Base-by-base conservation (phyloP, 371 early-diverging fungal species). In the Nematocida ironsii region DNA sequence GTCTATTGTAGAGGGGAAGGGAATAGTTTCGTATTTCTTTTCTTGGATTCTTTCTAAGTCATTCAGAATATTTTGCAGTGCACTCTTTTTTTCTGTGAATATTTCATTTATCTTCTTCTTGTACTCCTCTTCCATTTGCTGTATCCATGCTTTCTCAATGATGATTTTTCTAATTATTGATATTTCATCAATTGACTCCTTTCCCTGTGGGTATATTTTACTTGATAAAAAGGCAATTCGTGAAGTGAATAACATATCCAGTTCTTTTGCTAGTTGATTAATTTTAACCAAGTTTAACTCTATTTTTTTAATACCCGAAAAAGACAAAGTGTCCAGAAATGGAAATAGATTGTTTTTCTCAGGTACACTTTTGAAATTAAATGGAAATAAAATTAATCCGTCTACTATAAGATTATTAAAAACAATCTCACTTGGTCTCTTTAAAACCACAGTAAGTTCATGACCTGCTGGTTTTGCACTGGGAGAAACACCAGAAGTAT, bases 91-190 rank as follows among this genome's bases (percentile, higher is more conserved):
- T 23, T 58, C n/a, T 58, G 58, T 58, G 68, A 72, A 83, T 48
- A 85, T 83, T 27, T 78, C 73, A 47, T 85, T 48, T 1, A 85
- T 69, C 54, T 48, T 60, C 64, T 52, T 52, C 48, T 72, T 58
- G 18, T 84, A 70, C 52, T 72, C 66, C 7, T 67, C 33, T 57
- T 83, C 68, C 11, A 85, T 50, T 58, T 71, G 52, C 57, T 57
- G 25, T 7, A 67, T 48, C 45, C 58, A 61, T 11, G 58, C 45
- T 39, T 70, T 61, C n/a, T 78, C 23, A 40, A 47, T 39, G 54
- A 4, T 50, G 9, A 84, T 50, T 48, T 54, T 50, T 45, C 33
- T 45, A 0, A 72, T 72, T 27, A 67, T 72, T 4, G 66, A 70
- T 9, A 25, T 44, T 33, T 57, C 52, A 44, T 71, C 25, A 20